Base-by-base conservation (phyloP, 2,329 filamentous ascomycete genomes). In the Nemania sp. region DNA sequence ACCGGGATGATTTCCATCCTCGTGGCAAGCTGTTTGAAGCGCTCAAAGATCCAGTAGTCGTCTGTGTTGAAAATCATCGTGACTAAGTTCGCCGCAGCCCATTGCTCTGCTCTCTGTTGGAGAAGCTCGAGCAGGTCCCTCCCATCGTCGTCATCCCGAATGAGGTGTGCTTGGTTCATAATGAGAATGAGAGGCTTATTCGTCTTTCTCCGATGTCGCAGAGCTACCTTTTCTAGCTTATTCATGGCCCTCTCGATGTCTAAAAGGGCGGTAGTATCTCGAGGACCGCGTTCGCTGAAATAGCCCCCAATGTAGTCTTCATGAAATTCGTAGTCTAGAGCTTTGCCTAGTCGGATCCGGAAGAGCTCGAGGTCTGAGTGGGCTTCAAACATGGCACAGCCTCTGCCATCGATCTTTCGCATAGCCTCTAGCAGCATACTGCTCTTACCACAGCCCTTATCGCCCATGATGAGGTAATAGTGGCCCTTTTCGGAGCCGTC, bases 1-100 rank as follows among this genome's bases (percentile, higher is more conserved):
- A 99, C 86, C 7, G 91, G 85, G 31, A 96, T 86, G 4, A 99
- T 89, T 67, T 97, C 92, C 90, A 99, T 96, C 40, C 94, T 85
- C 2, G 92, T 96, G 3, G 91, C 90, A 54, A 96, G 87, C 69
- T 90, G 87, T 77, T 97, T 97, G 47, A 99, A 76, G 12, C 92
- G 83, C 71, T 99, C 94, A 66, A 97, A 97, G 0, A 99, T 89
- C 94, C 94, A 99, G 73, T 96, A 99, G 69, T 97, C 94, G 72
- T 99, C 94, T 49, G 86, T 92, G 73, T 97, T 97, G 75, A 99
- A 91, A 28, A 99, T 86, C 78, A 91, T 83, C 1, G 94, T 97
- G 24, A 95, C 90, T 7, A 99, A 80, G 61, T 91, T 93, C 17
- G 89, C 85, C 1, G 93, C 94, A 1, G 94, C 93, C 94, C 94